A percentile compares a stretch with the other conserved stretches of the same genome.
Evolutionary conservation across 192 early-diverging fungal genomes (phyloP).

Genomic region (Backusella liffmaniae): DNA sequence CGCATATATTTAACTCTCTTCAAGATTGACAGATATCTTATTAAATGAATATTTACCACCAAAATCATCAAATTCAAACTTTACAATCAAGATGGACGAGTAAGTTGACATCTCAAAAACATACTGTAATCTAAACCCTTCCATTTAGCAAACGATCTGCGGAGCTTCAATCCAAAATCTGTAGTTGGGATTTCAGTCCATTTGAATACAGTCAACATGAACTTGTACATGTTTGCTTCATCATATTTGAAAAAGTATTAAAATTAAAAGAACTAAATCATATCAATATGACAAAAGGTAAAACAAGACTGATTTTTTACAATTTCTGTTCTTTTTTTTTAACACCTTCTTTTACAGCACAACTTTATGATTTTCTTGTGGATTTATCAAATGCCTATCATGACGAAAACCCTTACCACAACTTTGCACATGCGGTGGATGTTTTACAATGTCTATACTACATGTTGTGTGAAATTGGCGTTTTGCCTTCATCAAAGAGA

Average conservation of each 20-base stretch:
- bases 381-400: conserved; percentile 56
- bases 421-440: conserved; percentile 93
- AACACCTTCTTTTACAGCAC: conserved; percentile 27
- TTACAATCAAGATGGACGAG: neutral
- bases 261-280: conserved; percentile 53
- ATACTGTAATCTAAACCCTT: neutral
- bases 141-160: conserved; percentile 2
- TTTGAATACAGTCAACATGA: conserved; percentile 62
- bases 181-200: conserved; percentile 73
- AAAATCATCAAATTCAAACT: neutral
- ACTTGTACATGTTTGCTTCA: conserved; percentile 62
- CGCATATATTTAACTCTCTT: neutral
- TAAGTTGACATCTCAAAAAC: neutral
- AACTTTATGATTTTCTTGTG: conserved; percentile 52
- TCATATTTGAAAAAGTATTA: conserved; percentile 70
- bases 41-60: neutral
- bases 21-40: conserved; percentile 1
- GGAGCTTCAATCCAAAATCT: conserved; percentile 35
- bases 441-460: conserved; percentile 90
- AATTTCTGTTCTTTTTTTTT: neutral
- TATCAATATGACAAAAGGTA: conserved; percentile 55
- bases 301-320: neutral
- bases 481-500: conserved; percentile 39
- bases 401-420: conserved; percentile 86
- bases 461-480: conserved; percentile 66